Base-by-base conservation (phyloP, 1,139 yeast species). In the Kluyveromyces sp. region DNA sequence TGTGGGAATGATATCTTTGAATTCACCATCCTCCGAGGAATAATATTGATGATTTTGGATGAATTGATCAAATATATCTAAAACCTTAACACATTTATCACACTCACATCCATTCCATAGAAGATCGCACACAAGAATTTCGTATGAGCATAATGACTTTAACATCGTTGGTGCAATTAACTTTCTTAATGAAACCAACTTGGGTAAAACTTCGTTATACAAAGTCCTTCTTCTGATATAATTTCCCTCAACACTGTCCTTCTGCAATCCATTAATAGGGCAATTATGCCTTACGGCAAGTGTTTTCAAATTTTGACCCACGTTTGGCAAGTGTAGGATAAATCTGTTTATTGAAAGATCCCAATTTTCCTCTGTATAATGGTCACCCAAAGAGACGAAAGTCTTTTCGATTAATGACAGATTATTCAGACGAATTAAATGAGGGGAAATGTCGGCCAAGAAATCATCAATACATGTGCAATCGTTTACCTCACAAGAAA, bases 81-180 rank as follows among this genome's bases (percentile, higher is more conserved):
- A 63, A 45, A 73, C 73, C 34, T 65, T 61, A 3, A 57, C 57
- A 57, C 94, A 83, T 52, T 73, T 76, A 0, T 53, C 50, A 59
- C 94, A 83, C 46, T 73, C 73, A 61, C 92, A 83, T 0, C 90
- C 90, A 59, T 82, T 83, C 89, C 90, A 84, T 37, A 84, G 61
- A 45, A 83, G 53, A 50, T 81, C 83, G 47, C 85, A 81, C 64
- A 81, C 78, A 6, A 82, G 64, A 48, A 80, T 81, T 53, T 83
- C 92, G 60, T 83, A 84, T 50, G 86, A 76, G 0, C 87, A 71
- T 32, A 82, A 66, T 0, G 80, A 66, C 48, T 78, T 78, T 48
- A 84, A 60, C 43, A 81, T 68, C 6, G 79, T 77, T 2, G 89
- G 88, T 1, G 80, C 70, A 2, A 74, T 64, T 6, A 83, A 58